These are phyloP conservation scores for Podaxis sp. DNA, from an alignment of 768 basidiomycete genomes.

Conservation along the genomic window DNA sequence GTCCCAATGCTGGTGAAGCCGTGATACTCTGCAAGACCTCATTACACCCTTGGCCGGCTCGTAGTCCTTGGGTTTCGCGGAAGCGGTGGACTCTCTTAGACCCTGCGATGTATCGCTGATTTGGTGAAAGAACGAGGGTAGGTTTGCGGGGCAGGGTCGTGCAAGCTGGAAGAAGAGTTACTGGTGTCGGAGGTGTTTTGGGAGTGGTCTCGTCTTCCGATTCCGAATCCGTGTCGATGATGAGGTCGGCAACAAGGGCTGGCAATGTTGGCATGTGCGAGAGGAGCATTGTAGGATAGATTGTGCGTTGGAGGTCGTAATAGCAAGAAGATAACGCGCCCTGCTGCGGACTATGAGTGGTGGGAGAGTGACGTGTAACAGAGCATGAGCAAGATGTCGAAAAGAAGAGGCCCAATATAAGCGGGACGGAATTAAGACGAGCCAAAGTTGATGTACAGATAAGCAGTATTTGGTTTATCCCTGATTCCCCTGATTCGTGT, in stretches of 20 bases:
- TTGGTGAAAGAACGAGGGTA: not conserved
- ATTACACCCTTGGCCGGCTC: not conserved
- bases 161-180: not conserved
- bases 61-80: not conserved
- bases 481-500: not conserved
- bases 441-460: not conserved
- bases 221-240: slow-evolving; percentile 8
- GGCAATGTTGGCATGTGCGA: not conserved
- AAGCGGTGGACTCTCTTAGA: slow-evolving; percentile 14
- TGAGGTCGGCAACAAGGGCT: not conserved
- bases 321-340: not conserved
- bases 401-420: not conserved
- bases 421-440: not conserved
- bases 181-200: slow-evolving; percentile 2
- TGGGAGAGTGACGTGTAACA: not conserved
- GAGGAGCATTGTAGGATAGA: not conserved
- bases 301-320: not conserved
- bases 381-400: not conserved
- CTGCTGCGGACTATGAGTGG: not conserved
- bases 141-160: not conserved
- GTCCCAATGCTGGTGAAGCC: slow-evolving; percentile 19
- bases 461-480: not conserved
- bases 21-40: slow-evolving; percentile 26
- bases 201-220: not conserved
- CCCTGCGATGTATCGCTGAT: slow-evolving; percentile 15